Evolutionary conservation across 2,329 filamentous ascomycete genomes (phyloP).

Genomic region (Didymella sp.): DNA sequence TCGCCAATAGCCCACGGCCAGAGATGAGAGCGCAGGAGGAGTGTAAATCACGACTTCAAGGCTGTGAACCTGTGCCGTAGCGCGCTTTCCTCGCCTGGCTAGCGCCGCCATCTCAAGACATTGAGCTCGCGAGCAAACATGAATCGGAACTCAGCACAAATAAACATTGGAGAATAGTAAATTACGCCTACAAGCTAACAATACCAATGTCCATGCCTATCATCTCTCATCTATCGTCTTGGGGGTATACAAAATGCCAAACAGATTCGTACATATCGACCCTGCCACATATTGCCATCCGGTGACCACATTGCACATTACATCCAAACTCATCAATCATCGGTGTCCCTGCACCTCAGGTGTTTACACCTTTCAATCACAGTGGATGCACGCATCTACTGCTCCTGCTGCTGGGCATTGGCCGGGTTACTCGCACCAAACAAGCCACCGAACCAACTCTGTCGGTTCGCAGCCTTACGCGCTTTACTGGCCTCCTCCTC

Average conservation of each 20-base stretch:
- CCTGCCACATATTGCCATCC: constrained; percentile 1
- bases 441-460: constrained; percentile 56
- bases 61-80: too few species aligned
- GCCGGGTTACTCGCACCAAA: constrained; percentile 47
- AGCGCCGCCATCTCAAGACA: too few species aligned
- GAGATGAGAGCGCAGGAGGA: too few species aligned
- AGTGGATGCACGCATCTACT: background rate
- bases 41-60: too few species aligned
- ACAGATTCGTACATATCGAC: constrained; percentile 14
- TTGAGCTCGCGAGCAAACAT: too few species aligned
- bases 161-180: background rate
- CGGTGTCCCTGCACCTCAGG: background rate
- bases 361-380: too few species aligned
- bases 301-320: constrained; percentile 15
- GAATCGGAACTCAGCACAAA: too few species aligned
- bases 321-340: constrained; percentile 16
- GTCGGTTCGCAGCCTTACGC: constrained; percentile 54
- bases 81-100: too few species aligned
- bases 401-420: constrained; percentile 21
- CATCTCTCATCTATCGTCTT: constrained; percentile 16
- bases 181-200: constrained; percentile 11
- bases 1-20: too few species aligned
- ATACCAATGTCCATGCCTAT: background rate
- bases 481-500: constrained; percentile 50
- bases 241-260: constrained; percentile 20